Base-by-base conservation (phyloP, 2,329 filamentous ascomycete species). In the Aspergillus neoniger region DNA sequence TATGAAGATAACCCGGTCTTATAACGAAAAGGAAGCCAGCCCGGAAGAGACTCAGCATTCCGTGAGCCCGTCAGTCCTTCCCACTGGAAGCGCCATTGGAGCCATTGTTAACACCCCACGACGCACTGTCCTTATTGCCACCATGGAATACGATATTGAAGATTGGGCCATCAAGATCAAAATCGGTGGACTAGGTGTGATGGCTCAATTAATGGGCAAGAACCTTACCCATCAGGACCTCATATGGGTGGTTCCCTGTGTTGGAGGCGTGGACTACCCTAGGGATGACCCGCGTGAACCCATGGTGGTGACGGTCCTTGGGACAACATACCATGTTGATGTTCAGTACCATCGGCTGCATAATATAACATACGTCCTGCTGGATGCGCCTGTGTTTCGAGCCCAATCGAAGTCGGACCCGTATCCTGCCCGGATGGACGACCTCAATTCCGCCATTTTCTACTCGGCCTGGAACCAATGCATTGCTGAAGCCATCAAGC, bases 121-220 rank as follows among this genome's bases (percentile, higher is more conserved):
- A 39, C 77, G 84, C 14, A 88, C 82, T 32, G 83, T 88, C 2
- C 79, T 89, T 21, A 87, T 89, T 55, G 87, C 86, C 7, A 89
- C 87, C 3, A 88, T 89, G 85, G 87, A 89, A 72, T 89, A 89
- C 74, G 86, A 89, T 63, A 88, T 89, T 61, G 85, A 87, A 57
- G 87, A 89, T 69, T 89, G 87, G 85, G 80, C 75, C 7, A 86
- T 89, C 75, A 89, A 88, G 73, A 86, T 89, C 75, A 89, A 89
- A 75, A 89, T 89, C 51, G 87, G 87, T 62, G 87, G 87, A 60
- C 78, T 89, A 4, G 87, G 87, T 71, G 86, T 88, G 61, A 89
- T 89, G 86, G 86, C 87, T 23, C 85, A 87, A 65, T 76, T 89
- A 3, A 89, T 89, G 86, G 85, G 85, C 30, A 86, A 87, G 68